Base-by-base conservation (phyloP, 768 basidiomycete species). In the Suillus paluster region DNA sequence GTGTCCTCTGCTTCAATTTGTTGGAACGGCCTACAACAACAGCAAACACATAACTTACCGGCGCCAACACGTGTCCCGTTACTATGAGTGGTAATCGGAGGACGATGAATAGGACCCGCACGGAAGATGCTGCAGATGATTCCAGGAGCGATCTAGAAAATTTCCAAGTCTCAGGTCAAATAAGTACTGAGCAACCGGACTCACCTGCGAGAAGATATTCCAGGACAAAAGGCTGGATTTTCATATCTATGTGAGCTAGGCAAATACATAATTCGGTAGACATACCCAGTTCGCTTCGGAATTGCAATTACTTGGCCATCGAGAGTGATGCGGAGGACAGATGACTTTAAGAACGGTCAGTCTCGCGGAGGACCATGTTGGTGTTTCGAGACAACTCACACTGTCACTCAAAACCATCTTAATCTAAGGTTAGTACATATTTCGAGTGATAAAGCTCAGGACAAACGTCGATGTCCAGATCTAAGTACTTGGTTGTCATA, bases 121-220 rank as follows among this genome's bases (percentile, higher is more conserved):
- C 72, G 73, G 60, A 86, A 80, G 45, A 88, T 78, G 7, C 71
- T 74, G 2, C 77, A 73, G 23, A 88, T 65, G 25, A 84, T 75
- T 33, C 71, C 70, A 30, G 83, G 78, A 4, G 79, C 80, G 33
- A 81, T 78, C 83, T 84, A 59, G 14, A 23, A 46, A 48, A 6
- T 4, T 10, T 17, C 9, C 42, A 21, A 14, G 11, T 33, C 27
- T 38, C 14, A 79, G 63, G 38, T 72, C 74, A 48, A 42, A n/a
- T 4, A 55, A 42, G n/a, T 4, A 55, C 44, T 33, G 52, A 2
- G 63, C 11, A 36, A 30, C 23, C 49, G 12, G 8, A 19, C 57
- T 57, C 52, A 71, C 71, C 67, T 63, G 64, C 4, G 33, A 54
- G 52, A 73, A 65, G 27, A 67, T 41, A 68, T 75, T 58, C 70